Conservation (phyloP, 495 filamentous ascomycete genomes). For the Aspergillus kassunensis region DNA sequence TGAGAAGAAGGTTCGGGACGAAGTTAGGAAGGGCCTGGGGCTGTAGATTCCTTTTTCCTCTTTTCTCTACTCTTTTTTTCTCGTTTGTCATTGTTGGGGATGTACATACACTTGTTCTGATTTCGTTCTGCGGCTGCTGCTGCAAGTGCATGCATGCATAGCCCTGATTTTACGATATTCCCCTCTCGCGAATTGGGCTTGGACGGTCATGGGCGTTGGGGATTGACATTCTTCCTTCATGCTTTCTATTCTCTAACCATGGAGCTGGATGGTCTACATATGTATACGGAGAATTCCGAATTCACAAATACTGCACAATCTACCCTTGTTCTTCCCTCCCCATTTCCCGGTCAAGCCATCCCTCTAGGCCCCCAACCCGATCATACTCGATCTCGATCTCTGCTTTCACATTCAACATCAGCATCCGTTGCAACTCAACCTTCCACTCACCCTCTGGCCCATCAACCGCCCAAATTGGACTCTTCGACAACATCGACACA, state of each 20-base stretch:
- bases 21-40: constrained; percentile 65
- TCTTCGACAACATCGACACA: constrained; percentile 56
- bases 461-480: constrained; percentile 41
- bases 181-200: neutral
- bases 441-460: constrained; percentile 53
- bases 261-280: neutral
- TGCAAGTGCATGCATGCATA: constrained; percentile 4
- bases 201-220: constrained; percentile 1
- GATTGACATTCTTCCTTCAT: neutral
- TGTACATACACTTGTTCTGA: neutral
- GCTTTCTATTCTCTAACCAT: neutral
- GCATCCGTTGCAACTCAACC: constrained; percentile 75
- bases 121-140: neutral
- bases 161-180: neutral
- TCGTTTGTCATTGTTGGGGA: neutral
- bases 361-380: constrained; percentile 50
- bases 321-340: no score
- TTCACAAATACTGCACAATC: no score
- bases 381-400: constrained; percentile 83
- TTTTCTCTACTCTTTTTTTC: neutral
- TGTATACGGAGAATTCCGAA: no score
- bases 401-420: constrained; percentile 80
- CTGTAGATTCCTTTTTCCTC: constrained; percentile 20
- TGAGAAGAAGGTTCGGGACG: constrained; percentile 79
- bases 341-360: constrained; percentile 58